phyloP scores from a whole-genome alignment of 768 basidiomycete species.

The Kwoniella europaea region DNA sequence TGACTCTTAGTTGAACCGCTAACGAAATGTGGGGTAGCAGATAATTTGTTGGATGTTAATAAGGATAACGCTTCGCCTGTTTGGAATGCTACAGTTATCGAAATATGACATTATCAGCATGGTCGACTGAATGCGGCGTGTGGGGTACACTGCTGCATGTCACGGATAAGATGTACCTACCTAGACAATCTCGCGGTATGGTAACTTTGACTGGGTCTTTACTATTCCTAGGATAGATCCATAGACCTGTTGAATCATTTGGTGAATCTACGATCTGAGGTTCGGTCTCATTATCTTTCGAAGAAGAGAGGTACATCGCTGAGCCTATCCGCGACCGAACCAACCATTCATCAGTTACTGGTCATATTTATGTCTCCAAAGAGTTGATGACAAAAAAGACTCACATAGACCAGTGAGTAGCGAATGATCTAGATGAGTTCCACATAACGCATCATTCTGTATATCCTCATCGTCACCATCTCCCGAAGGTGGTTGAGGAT shows the following conservation, averaged over 20 bases:
- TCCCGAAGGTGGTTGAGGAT: slow-evolving; percentile 67
- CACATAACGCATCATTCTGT: slow-evolving; percentile 80
- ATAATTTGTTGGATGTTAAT: slow-evolving; percentile 76
- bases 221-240: slow-evolving; percentile 79
- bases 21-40: slow-evolving; percentile 95
- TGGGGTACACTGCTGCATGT: too few species aligned
- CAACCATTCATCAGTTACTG: background rate
- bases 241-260: slow-evolving; percentile 79
- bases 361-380: background rate
- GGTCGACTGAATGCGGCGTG: too few species aligned
- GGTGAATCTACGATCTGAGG: slow-evolving; percentile 65
- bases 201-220: slow-evolving; percentile 78
- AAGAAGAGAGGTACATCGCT: slow-evolving; percentile 79
- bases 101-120: background rate
- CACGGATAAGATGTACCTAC: slow-evolving; percentile 21
- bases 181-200: slow-evolving; percentile 68
- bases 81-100: slow-evolving; percentile 73
- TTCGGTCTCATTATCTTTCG: slow-evolving; percentile 16
- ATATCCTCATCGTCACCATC: slow-evolving; percentile 65
- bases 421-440: slow-evolving; percentile 87
- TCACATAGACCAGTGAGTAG: slow-evolving; percentile 88
- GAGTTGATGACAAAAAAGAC: background rate
- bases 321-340: slow-evolving; percentile 31
- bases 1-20: slow-evolving; percentile 65
- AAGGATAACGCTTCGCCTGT: slow-evolving; percentile 94